Evolutionary conservation across 345 rosid genomes (phyloP).

Genomic region (Acer saccharum): DNA sequence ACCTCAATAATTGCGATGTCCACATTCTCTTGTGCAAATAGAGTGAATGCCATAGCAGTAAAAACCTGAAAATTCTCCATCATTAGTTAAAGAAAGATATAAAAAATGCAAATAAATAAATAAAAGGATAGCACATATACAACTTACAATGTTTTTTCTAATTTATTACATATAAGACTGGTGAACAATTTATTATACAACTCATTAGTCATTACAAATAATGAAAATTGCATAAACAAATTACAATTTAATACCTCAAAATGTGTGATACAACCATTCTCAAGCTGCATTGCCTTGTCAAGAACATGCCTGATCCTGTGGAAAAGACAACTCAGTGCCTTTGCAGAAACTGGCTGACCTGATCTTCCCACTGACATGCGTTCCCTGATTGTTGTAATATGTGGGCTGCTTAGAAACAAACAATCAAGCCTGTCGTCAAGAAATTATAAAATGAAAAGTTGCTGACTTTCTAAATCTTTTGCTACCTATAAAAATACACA

Average conservation of each 20-base stretch:
- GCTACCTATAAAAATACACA: neutral
- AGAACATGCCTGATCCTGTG: constrained; percentile 50
- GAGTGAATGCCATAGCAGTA: constrained; percentile 72
- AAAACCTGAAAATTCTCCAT: constrained; percentile 57
- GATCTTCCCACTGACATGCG: constrained; percentile 63
- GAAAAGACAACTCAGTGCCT: constrained; percentile 57
- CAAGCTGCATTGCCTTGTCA: constrained; percentile 56
- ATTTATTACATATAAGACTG: neutral
- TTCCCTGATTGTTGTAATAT: constrained; percentile 74
- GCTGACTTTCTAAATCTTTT: neutral
- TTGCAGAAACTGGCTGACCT: constrained; percentile 63
- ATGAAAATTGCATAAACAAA: neutral
- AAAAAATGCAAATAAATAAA: neutral
- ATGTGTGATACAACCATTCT: constrained; percentile 76
- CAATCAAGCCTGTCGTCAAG: constrained; percentile 16
- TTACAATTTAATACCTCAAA: constrained; percentile 65
- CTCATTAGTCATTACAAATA: neutral
- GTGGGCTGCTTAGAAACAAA: constrained; percentile 64
- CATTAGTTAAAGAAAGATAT: neutral
- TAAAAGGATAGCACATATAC: neutral
- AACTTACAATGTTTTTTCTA: neutral
- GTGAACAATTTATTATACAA: neutral
- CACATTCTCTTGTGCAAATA: constrained; percentile 71
- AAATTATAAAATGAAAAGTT: constrained; percentile 1
- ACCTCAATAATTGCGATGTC: constrained; percentile 91